These are phyloP conservation scores for Phytophthora fragariaefolia DNA, from an alignment of 352 stramenopile species.

Conservation along the genomic window DNA sequence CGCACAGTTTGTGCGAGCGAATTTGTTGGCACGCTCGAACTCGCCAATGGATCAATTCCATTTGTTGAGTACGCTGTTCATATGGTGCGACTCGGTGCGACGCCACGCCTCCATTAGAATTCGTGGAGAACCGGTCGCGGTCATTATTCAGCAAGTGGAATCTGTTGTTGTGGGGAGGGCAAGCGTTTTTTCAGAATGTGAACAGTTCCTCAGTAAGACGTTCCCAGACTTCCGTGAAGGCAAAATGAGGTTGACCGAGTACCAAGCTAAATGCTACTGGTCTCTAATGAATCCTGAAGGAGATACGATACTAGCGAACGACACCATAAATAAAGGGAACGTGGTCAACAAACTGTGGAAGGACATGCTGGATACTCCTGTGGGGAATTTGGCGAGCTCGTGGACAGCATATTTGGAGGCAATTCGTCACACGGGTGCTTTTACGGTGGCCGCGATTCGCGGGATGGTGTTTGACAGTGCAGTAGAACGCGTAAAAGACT, in stretches of 20 bases:
- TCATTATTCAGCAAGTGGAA: slow-evolving; percentile 26
- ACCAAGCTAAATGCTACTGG: slow-evolving; percentile 58
- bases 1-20: slow-evolving; percentile 26
- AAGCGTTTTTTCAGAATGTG: slow-evolving; percentile 45
- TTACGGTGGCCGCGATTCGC: slow-evolving; percentile 35
- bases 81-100: slow-evolving; percentile 51
- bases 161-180: slow-evolving; percentile 28
- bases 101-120: slow-evolving; percentile 26
- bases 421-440: slow-evolving; percentile 32
- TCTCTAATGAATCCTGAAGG: slow-evolving; percentile 26
- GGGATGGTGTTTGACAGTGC: slow-evolving; percentile 49
- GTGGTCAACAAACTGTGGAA: slow-evolving; percentile 50
- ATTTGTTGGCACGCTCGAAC: slow-evolving; percentile 41
- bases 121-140: slow-evolving; percentile 14
- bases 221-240: slow-evolving; percentile 49
- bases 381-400: slow-evolving; percentile 38
- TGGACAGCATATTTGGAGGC: slow-evolving; percentile 65
- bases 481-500: slow-evolving; percentile 42
- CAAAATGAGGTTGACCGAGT: slow-evolving; percentile 44
- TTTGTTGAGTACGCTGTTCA: slow-evolving; percentile 53
- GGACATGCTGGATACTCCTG: slow-evolving; percentile 11
- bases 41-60: slow-evolving; percentile 69
- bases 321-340: slow-evolving; percentile 14
- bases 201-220: slow-evolving; percentile 38
- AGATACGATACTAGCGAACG: neutral